Percentiles rank a stretch among this genome's conserved stretches.
Evolutionary conservation across 257 asterid species (phyloP).

Genomic region (Solanum pinnatisectum): DNA sequence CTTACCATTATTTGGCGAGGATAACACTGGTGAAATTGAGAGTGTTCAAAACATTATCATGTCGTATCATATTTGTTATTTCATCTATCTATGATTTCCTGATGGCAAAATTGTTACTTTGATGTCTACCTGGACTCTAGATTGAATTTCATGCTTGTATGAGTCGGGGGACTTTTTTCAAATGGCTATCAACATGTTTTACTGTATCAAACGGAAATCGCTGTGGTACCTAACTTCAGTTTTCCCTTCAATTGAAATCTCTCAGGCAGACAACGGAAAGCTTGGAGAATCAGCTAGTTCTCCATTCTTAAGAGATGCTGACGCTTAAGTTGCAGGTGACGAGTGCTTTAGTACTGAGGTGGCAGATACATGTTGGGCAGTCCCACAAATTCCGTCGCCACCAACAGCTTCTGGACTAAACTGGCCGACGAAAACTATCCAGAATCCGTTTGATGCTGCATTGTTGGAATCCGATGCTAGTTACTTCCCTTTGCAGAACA

Average conservation of each 20-base stretch:
- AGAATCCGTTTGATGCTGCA: conserved; percentile 17
- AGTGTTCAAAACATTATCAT: not conserved
- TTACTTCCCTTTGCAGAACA: conserved; percentile 15
- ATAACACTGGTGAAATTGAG: not conserved
- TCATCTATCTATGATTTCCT: not conserved
- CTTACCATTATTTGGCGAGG: not conserved
- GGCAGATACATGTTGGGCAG: conserved; percentile 60
- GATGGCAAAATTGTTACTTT: not conserved
- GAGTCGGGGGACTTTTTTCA: not conserved
- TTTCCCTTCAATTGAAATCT: conserved; percentile 2
- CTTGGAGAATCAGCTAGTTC: conserved; percentile 55
- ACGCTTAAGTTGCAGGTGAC: conserved; percentile 48
- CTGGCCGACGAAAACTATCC: conserved; percentile 47
- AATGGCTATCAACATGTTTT: not conserved
- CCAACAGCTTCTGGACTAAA: conserved; percentile 77
- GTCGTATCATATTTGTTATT: not conserved
- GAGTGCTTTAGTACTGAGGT: conserved; percentile 40
- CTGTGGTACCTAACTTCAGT: not conserved
- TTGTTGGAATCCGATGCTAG: conserved; percentile 58
- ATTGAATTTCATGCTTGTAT: not conserved
- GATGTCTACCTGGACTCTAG: not conserved
- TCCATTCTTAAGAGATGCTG: conserved; percentile 28
- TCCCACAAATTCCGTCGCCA: conserved; percentile 68
- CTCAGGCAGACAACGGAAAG: conserved; percentile 63
- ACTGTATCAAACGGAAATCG: not conserved